These are phyloP conservation scores for Telfairia occidentalis DNA, from an alignment of 331 rosid species.

Conservation along the genomic window DNA sequence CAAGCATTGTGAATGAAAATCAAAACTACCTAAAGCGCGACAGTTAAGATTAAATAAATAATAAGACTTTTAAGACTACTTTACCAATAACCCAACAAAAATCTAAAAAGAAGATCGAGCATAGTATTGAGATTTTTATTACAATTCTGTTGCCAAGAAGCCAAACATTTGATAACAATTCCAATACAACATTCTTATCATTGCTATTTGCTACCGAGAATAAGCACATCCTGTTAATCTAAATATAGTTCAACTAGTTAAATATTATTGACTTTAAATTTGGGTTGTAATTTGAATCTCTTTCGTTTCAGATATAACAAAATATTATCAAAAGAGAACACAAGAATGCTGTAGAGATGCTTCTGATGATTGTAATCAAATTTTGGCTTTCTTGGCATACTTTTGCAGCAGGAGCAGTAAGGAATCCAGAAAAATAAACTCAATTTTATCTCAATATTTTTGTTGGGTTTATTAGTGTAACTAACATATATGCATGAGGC, in stretches of 20 bases:
- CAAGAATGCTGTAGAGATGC: too few species aligned
- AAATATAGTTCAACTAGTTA: not conserved
- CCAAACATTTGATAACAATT: not conserved
- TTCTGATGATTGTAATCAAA: not conserved
- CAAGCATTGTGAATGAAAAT: not conserved
- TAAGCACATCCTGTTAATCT: too few species aligned
- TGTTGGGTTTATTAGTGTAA: not conserved
- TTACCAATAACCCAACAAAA: not conserved
- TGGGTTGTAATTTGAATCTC: not conserved
- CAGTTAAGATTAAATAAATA: not conserved
- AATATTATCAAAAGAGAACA: too few species aligned
- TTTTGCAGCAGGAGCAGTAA: not conserved
- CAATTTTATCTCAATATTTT: not conserved
- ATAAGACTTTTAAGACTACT: not conserved
- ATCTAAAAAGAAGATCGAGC: not conserved
- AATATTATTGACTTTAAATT: not conserved
- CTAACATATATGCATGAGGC: not conserved
- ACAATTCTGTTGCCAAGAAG: not conserved
- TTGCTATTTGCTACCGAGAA: too few species aligned
- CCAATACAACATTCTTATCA: not conserved
- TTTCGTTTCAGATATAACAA: too few species aligned
- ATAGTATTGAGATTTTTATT: not conserved
- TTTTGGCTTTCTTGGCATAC: not conserved
- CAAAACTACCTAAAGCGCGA: not conserved
- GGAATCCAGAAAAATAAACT: not conserved